Evolutionary conservation across 1,139 yeast genomes (phyloP), one percentile per base, ranked within the genome.

Genomic region (Komagataea norvegica): DNA sequence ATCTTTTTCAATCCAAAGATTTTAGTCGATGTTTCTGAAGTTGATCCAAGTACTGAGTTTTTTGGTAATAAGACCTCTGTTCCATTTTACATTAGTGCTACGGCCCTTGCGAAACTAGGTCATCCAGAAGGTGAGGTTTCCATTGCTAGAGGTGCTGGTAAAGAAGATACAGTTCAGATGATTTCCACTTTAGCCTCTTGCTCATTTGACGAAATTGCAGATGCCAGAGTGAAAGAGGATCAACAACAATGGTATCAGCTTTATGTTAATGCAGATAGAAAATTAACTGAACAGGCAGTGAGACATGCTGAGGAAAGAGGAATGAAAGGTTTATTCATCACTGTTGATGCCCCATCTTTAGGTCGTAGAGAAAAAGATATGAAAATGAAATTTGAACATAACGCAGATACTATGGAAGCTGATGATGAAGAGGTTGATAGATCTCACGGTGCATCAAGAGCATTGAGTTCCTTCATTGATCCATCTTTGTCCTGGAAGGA

Each of bases 281-380:
- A 70, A 10, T 62, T 83, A 33, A 79, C 74, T 4, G 75, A 73
- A 21, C 75, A 67, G 34, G 82, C 77, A 44, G 70, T 79, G 8
- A 54, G 73, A 39, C 65, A 61, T 47, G 80, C 36, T 15, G 75
- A 75, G 7, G 74, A 76, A 45, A 55, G 71, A 42, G 80, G 80
- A 0, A 69, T 76, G 33, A 75, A 73, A 30, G 85, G 84, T 8
- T 69, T 77, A 36, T 73, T 78, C 11, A 60, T 79, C 33, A 76
- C 83, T 0, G 96, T 88, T 4, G 97, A 89, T 64, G 96, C 96
- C 1, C 96, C 96, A 4, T 87, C 86, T 47, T 70, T 88, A 41
- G 97, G 97, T n/a, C 76, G 94, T 49, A 77, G 97, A 51, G 96
- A 89, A 20, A 77, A 76, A 51, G 84, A 78, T 49, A 84, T 84